These are phyloP conservation scores for Alternaria postmessia DNA, from an alignment of 2,329 filamentous ascomycete species.

Conservation along the genomic window DNA sequence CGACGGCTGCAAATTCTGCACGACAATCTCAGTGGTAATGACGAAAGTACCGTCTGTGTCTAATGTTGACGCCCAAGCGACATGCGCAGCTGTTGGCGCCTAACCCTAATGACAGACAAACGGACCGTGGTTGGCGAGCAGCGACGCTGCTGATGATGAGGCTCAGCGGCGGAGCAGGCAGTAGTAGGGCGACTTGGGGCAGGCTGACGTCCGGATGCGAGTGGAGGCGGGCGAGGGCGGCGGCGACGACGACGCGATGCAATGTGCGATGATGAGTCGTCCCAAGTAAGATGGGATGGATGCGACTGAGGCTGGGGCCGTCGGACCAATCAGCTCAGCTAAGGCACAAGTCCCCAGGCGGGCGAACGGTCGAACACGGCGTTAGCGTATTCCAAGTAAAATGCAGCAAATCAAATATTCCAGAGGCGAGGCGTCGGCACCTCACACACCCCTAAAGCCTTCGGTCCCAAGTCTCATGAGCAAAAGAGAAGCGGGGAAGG, in stretches of 20 bases:
- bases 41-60: constrained; percentile 8
- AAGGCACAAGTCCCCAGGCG: neutral
- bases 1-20: neutral
- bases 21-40: constrained; percentile 16
- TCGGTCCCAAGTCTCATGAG: constrained; percentile 26
- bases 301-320: constrained; percentile 18
- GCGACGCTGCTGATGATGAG: too few species aligned
- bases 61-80: constrained; percentile 43
- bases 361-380: constrained; percentile 1
- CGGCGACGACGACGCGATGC: constrained; percentile 10
- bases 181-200: constrained; percentile 12
- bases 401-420: constrained; percentile 15
- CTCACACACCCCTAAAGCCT: constrained; percentile 22
- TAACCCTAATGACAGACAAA: constrained; percentile 19
- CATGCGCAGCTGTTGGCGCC: constrained; percentile 35
- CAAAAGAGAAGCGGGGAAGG: constrained; percentile 15
- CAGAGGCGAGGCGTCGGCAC: constrained; percentile 9
- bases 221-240: constrained; percentile 1
- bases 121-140: constrained; percentile 11
- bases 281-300: constrained; percentile 24
- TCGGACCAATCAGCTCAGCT: constrained; percentile 24
- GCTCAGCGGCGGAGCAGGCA: constrained; percentile 3
- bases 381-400: constrained; percentile 15
- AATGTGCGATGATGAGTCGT: constrained; percentile 24
- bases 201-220: constrained; percentile 19